phyloP scores from a whole-genome alignment of 805 yeast genomes.

The Starmerella scarabaei region DNA sequence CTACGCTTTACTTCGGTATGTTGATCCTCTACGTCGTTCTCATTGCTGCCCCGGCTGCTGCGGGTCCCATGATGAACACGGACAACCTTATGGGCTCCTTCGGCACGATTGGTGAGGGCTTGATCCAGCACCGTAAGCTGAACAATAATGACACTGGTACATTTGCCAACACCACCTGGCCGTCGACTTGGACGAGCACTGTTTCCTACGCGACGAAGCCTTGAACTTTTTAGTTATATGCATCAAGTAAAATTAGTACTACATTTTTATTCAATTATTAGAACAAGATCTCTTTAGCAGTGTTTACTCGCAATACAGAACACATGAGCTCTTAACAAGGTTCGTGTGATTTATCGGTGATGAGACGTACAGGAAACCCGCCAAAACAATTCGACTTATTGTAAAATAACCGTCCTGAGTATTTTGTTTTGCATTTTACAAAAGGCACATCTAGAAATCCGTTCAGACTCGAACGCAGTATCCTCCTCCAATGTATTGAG shows the following conservation, averaged over 20 bases:
- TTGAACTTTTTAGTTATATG: too few relatives aligned
- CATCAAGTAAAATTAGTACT: too few relatives aligned
- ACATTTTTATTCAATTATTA: too few relatives aligned
- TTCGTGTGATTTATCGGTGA: too few relatives aligned
- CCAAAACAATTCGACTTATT: too few relatives aligned
- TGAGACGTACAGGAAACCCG: too few relatives aligned
- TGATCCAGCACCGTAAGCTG: conserved; percentile 80
- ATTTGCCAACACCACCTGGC: conserved; percentile 30
- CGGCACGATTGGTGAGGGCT: conserved; percentile 36
- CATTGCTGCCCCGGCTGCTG: conserved; percentile 87
- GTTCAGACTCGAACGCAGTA: too few relatives aligned
- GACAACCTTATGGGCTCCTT: conserved; percentile 25
- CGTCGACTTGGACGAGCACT: conserved; percentile 35
- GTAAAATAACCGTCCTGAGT: too few relatives aligned
- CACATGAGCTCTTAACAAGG: background rate
- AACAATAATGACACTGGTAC: conserved; percentile 64
- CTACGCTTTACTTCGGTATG: conserved; percentile 61
- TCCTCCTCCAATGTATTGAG: too few relatives aligned
- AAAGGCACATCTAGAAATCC: too few relatives aligned
- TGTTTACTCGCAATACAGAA: background rate
- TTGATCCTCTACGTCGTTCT: conserved; percentile 58
- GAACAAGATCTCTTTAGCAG: too few relatives aligned
- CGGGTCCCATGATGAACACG: conserved; percentile 42
- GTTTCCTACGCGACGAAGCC: conserved; percentile 11
- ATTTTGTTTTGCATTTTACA: too few relatives aligned